These are phyloP conservation scores for Diaporthe vaccinii DNA, from an alignment of 2,329 filamentous ascomycete species.

Conservation along the genomic window DNA sequence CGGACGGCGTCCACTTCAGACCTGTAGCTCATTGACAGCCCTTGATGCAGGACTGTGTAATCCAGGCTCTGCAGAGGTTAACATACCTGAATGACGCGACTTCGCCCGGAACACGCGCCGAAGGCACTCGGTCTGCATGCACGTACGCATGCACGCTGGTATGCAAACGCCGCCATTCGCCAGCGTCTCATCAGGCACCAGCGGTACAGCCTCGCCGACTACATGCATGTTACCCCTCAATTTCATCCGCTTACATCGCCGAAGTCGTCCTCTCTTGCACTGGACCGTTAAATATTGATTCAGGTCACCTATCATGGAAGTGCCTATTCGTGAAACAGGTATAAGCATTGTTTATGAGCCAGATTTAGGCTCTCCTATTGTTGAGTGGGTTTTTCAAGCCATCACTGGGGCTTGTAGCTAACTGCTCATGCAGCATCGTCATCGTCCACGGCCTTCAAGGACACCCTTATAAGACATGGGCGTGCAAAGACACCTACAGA, in stretches of 20 bases:
- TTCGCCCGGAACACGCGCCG: rapidly evolving
- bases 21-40: neutral
- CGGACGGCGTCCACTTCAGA: neutral
- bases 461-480: conserved; percentile 12
- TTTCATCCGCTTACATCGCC: neutral
- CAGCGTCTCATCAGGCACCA: no score
- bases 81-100: neutral
- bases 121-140: neutral
- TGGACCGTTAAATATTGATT: no score
- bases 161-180: neutral
- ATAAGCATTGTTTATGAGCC: neutral
- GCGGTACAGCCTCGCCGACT: neutral
- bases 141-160: neutral
- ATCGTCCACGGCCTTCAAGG: neutral
- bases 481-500: neutral
- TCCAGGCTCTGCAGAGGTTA: neutral
- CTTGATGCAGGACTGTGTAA: neutral
- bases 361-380: neutral
- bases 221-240: neutral
- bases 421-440: neutral
- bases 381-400: neutral
- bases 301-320: neutral
- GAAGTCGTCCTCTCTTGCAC: neutral
- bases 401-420: neutral
- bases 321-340: neutral